Percentiles rank a stretch among this genome's conserved stretches.
Evolutionary conservation across 345 rosid genomes (phyloP).

Genomic region (Rhodamnia argentea): DNA sequence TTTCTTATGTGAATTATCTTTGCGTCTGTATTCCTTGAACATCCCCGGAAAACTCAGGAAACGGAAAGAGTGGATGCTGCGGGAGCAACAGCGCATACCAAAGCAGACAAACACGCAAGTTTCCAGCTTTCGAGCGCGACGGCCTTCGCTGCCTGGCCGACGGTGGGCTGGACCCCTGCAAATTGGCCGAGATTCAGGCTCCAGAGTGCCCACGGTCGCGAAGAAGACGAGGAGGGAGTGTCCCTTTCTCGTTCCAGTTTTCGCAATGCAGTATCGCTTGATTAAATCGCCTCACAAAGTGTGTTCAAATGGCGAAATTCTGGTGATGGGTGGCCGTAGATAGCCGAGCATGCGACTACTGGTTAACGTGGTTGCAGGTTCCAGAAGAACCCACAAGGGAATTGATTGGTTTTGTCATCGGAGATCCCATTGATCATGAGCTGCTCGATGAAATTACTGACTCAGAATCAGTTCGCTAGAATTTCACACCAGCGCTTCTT

Average conservation of each 20-base stretch:
- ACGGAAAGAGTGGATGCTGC: neutral
- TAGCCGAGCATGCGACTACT: neutral
- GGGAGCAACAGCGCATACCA: neutral
- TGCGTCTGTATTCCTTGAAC: too few species aligned
- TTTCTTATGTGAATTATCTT: too few species aligned
- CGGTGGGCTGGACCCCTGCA: neutral
- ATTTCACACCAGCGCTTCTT: neutral
- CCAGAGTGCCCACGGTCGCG: neutral
- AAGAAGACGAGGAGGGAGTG: neutral
- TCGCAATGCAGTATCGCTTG: neutral
- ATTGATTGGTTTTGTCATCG: neutral
- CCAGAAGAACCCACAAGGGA: neutral
- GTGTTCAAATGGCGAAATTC: neutral
- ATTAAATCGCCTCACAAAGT: neutral
- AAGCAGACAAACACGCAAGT: neutral
- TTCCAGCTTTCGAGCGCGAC: neutral
- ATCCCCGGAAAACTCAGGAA: neutral
- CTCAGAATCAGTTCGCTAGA: neutral
- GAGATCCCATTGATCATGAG: neutral
- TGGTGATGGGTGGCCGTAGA: neutral
- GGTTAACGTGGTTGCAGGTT: neutral
- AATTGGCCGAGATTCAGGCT: neutral
- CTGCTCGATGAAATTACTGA: constrained; percentile 1
- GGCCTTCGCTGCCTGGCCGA: neutral
- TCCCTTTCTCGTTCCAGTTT: neutral